Evolutionary conservation across 2,329 filamentous ascomycete species (phyloP), one percentile per base, ranked within the genome.

Genomic region (Onygena corvina): DNA sequence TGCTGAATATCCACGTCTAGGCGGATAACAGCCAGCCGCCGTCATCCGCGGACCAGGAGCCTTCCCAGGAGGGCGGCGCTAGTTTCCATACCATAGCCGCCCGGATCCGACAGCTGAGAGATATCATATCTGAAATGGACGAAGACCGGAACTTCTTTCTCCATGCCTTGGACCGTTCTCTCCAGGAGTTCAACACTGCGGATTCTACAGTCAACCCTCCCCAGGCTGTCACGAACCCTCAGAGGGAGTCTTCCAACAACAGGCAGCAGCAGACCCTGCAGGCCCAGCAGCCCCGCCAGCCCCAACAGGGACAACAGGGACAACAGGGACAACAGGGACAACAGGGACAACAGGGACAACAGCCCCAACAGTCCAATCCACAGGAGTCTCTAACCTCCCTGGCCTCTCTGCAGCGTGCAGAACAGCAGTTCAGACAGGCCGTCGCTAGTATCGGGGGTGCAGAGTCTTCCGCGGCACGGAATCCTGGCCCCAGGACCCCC

Each of bases 91-190:
- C 38, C 38, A 42, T 42, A 20, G 38, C 38, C 21, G 38, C 38
- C 4, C 25, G 38, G 16, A 42, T 42, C 38, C 38, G 38, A 14
- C 38, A 42, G 16, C 21, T 42, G 16, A 27, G 38, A 14, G 38
- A 42, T n/a, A 42, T 42, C 16, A 42, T 42, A 20, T 42, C 38
- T 25, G 38, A 42, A n/a, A 42, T 42, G 38, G 38, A 42, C 38
- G 38, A 42, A 3, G 38, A 42, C 38, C 38, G 38, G 16, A 42
- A 23, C 21, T 42, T 42, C 16, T 42, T 42, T n/a, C 21, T 42
- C 5, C 38, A 42, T 14, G 38, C 38, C 8, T n/a, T 42, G 16
- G 38, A 42, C 21, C 38, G 38, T 23, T 42, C 38, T 14, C 38
- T 42, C 12, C 38, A 42, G 12, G 38, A 42, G 16, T 42, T 25